Evolutionary conservation across 169 alveolate species (phyloP), one percentile per base, ranked within the genome.

Genomic region (Amoebophrya sp.): DNA sequence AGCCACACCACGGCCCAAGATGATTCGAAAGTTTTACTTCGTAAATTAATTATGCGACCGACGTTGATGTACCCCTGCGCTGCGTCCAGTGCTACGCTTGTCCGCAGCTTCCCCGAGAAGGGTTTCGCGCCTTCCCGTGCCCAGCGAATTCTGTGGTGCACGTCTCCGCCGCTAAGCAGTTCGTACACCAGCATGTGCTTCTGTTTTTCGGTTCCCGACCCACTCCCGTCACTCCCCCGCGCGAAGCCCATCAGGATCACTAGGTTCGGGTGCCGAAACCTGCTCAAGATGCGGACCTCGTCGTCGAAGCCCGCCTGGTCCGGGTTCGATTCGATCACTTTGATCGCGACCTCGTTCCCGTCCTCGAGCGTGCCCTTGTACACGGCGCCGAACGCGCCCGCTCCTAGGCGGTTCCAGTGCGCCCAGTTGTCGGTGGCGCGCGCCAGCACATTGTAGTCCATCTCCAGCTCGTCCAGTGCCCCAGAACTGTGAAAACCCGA

Each of bases 181-280:
- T 58, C 78, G 34, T 58, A 58, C 29, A 58, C 78, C 78, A 58
- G 23, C 10, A 58, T 58, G 29, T 29, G 78, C 34, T 58, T 10
- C 26, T n/a, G n/a, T n/a, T n/a, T n/a, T n/a, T n/a, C n/a, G n/a
- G n/a, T n/a, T n/a, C n/a, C n/a, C n/a, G n/a, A n/a, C n/a, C n/a
- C n/a, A n/a, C n/a, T n/a, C n/a, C n/a, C n/a, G n/a, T 2, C 23
- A 16, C 7, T 1, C 78, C 78, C 34, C 58, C 48, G 40, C 38
- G 67, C 42, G 41, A 88, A 88, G 15, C 90, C 90, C 69, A 88
- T 88, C 41, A 88, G 38, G 0, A 88, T 88, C 18, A 88, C 90
- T 18, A 88, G 38, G n/a, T 88, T 88, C 34, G 90, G 90, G 38
- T 88, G 90, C 7, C 90, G 38, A 41, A 41, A 88, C 38, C 58